Conservation (phyloP, 257 asterid genomes). For the Capsicum pubescens region DNA sequence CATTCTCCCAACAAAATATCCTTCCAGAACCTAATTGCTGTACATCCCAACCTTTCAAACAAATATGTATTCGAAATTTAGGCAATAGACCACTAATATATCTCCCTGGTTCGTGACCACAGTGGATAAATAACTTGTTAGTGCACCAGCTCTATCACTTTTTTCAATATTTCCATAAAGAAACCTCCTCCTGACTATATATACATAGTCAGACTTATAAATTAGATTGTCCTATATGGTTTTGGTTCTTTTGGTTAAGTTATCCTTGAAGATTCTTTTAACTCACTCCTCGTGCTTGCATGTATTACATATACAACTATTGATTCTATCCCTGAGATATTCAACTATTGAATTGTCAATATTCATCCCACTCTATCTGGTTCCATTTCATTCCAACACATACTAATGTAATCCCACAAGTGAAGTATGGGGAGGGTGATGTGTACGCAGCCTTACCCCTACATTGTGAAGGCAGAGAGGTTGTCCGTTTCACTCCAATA, state of each 20-base stretch:
- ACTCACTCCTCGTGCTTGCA: background rate
- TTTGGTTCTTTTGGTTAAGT: background rate
- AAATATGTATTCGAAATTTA: background rate
- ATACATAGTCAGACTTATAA: background rate
- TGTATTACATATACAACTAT: background rate
- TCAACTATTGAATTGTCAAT: background rate
- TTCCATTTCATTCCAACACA: background rate
- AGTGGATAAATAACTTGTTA: background rate
- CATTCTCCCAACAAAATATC: slow-evolving; percentile 9
- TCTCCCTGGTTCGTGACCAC: background rate
- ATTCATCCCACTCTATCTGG: background rate
- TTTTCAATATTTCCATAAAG: background rate
- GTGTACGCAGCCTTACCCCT: too few species aligned
- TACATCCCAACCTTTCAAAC: background rate
- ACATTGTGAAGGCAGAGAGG: too few species aligned
- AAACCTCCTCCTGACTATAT: background rate
- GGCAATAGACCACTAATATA: background rate
- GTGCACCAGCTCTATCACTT: slow-evolving; percentile 21
- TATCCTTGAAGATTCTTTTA: background rate
- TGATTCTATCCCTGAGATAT: background rate
- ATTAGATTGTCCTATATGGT: background rate
- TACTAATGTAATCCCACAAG: too few species aligned
- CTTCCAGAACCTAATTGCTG: slow-evolving; percentile 17
- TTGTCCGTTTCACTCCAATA: background rate
- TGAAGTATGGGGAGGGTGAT: too few species aligned